These are phyloP conservation scores for Chaetoceros tenuissimus DNA, from an alignment of 108 stramenopile species.

Conservation along the genomic window DNA sequence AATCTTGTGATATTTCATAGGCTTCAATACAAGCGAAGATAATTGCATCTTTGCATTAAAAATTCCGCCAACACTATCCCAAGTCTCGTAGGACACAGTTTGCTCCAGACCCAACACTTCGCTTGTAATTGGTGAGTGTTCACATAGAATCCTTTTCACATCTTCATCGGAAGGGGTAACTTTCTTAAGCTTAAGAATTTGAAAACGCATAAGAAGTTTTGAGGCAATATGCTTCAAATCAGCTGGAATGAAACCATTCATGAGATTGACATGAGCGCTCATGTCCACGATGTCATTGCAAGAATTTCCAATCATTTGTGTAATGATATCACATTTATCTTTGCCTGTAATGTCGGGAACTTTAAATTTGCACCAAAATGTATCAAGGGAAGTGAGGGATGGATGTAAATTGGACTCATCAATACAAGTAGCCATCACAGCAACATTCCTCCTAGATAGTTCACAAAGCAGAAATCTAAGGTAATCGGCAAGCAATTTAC, in stretches of 20 bases:
- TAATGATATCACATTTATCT: conserved; percentile 9
- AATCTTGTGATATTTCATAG: conserved; percentile 54
- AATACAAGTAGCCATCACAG: conserved; percentile 19
- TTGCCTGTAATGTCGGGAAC: conserved; percentile 17
- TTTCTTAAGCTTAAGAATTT: not conserved
- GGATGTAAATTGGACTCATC: conserved; percentile 13
- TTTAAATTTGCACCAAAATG: not conserved
- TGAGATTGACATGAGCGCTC: conserved; percentile 8
- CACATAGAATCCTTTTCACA: conserved; percentile 7
- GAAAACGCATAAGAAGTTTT: conserved; percentile 15
- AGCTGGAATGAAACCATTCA: conserved; percentile 19
- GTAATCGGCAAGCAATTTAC: conserved; percentile 61
- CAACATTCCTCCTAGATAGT: conserved; percentile 2
- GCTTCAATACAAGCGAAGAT: conserved; percentile 43
- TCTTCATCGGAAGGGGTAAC: not conserved
- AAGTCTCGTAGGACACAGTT: conserved; percentile 15
- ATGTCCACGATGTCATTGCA: no score
- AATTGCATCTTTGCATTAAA: conserved; percentile 57
- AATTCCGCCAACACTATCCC: conserved; percentile 69
- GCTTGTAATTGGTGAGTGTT: conserved; percentile 29
- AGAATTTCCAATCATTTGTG: no score
- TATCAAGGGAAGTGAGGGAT: conserved; percentile 3
- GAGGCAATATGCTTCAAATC: conserved; percentile 16
- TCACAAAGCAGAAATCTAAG: conserved; percentile 20
- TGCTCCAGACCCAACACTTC: conserved; percentile 22